Evolutionary conservation across 202 grass and related monocot genomes (phyloP).

Genomic region (Musa balbisiana): DNA sequence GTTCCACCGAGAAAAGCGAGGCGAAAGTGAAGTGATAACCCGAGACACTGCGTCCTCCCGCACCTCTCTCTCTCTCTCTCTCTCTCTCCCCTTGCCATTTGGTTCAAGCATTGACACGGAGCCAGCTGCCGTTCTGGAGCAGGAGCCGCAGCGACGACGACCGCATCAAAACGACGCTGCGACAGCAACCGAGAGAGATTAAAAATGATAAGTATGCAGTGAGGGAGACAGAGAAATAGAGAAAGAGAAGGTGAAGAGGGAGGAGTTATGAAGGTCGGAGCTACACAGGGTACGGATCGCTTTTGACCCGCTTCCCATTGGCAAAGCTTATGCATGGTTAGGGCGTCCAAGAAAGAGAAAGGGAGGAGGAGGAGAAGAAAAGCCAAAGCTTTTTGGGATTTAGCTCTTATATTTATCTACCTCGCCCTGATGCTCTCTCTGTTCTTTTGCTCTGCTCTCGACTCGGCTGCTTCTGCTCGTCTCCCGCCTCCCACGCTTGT

Average conservation of each 20-base stretch:
- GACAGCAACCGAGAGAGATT: too few species aligned
- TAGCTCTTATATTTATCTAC: not conserved
- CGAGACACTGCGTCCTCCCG: not conserved
- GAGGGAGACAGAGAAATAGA: not conserved
- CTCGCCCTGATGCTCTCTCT: not conserved
- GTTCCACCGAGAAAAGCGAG: slow-evolving; percentile 23
- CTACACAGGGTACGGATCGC: slow-evolving; percentile 30
- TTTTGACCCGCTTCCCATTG: slow-evolving; percentile 16
- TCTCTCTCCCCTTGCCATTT: not conserved
- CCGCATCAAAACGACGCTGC: too few species aligned
- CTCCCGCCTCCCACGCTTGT: slow-evolving; percentile 2
- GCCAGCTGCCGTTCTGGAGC: not conserved
- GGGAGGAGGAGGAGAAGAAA: not conserved
- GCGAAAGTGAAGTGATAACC: slow-evolving; percentile 1
- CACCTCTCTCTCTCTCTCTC: not conserved
- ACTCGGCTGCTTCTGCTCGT: not conserved
- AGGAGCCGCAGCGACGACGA: too few species aligned
- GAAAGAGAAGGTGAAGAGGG: not conserved
- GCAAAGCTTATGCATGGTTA: slow-evolving; percentile 17
- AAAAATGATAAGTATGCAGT: too few species aligned
- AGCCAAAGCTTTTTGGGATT: not conserved
- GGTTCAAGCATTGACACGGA: not conserved
- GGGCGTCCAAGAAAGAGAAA: not conserved
- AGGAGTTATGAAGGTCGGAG: slow-evolving; percentile 30
- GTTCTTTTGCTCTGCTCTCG: not conserved